A percentile compares a stretch with the other conserved stretches of the same genome.
Evolutionary conservation across 2,329 filamentous ascomycete genomes (phyloP).

Genomic region (Chaetomiaceae sp.): DNA sequence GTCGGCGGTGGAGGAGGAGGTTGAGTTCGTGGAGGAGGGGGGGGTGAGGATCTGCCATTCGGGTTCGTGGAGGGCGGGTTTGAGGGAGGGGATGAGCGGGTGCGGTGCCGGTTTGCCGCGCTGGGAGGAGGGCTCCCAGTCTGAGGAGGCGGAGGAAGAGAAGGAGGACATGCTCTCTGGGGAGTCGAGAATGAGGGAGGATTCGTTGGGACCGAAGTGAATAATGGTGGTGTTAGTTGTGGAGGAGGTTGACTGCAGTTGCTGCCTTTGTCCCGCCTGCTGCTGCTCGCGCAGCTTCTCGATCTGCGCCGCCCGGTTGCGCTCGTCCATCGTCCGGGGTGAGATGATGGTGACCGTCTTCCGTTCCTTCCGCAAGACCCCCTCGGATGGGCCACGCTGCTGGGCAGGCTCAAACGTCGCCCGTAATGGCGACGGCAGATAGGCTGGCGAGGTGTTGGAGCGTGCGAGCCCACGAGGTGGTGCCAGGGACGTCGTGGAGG

Average conservation of each 20-base stretch:
- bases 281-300: conserved; percentile 23
- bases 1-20: conserved; percentile 21
- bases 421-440: conserved; percentile 38
- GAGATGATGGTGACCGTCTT: conserved; percentile 26
- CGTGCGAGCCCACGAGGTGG: conserved; percentile 33
- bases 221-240: conserved; percentile 1
- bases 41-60: conserved; percentile 44
- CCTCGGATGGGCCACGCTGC: conserved; percentile 16
- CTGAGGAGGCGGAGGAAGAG: conserved; percentile 7
- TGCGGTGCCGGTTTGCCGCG: conserved; percentile 19
- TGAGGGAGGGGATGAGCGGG: conserved; percentile 31
- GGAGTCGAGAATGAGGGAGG: conserved; percentile 24
- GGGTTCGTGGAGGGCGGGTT: conserved; percentile 36
- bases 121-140: conserved; percentile 20
- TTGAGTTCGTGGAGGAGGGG: conserved; percentile 26
- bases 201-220: conserved; percentile 22
- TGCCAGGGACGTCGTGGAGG: conserved; percentile 11
- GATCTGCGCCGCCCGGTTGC: conserved; percentile 18
- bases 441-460: conserved; percentile 51
- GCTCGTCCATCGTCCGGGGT: conserved; percentile 24
- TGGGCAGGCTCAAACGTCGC: conserved; percentile 28
- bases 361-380: conserved; percentile 13
- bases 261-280: conserved; percentile 4
- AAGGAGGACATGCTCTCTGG: conserved; percentile 18
- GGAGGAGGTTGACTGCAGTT: too few species aligned